Conservation (phyloP, 306 rosid genomes). For the Cucumis cinereus region DNA sequence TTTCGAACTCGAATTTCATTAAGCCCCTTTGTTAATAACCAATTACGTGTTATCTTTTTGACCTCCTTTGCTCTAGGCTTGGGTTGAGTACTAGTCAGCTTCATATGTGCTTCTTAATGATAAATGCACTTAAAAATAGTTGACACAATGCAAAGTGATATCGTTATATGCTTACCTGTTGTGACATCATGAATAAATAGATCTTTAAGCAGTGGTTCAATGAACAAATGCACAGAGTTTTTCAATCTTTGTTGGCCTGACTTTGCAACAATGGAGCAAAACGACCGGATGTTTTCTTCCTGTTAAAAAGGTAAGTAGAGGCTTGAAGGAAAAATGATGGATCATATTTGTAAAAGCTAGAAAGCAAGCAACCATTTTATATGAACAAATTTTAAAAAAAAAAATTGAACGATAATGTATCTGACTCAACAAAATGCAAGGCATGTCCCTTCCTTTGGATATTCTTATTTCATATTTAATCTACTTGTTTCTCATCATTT, state of each 20-base stretch:
- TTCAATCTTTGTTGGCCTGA: constrained; percentile 54
- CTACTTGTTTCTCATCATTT: not conserved
- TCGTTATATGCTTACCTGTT: constrained; percentile 31
- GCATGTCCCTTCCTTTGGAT: not conserved
- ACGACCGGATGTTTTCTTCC: constrained; percentile 22
- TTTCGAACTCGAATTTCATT: not conserved
- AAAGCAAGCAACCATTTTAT: not conserved
- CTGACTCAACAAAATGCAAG: not conserved
- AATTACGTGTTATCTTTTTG: not conserved
- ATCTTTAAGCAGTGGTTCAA: constrained; percentile 53
- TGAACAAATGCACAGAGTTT: constrained; percentile 31
- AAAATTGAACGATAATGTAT: not conserved
- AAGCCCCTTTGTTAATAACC: not conserved
- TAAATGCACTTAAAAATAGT: not conserved
- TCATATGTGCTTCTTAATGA: not conserved
- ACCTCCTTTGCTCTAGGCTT: not conserved
- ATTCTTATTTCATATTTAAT: not conserved
- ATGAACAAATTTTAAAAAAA: not conserved
- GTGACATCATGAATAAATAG: constrained; percentile 33
- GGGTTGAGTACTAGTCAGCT: not conserved
- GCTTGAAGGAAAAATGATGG: not conserved
- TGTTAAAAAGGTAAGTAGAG: constrained; percentile 15
- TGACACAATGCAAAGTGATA: not conserved
- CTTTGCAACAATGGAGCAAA: constrained; percentile 34
- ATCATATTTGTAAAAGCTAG: not conserved